Evolutionary conservation across 345 rosid species (phyloP).

Genomic region (Kandelia obovata): DNA sequence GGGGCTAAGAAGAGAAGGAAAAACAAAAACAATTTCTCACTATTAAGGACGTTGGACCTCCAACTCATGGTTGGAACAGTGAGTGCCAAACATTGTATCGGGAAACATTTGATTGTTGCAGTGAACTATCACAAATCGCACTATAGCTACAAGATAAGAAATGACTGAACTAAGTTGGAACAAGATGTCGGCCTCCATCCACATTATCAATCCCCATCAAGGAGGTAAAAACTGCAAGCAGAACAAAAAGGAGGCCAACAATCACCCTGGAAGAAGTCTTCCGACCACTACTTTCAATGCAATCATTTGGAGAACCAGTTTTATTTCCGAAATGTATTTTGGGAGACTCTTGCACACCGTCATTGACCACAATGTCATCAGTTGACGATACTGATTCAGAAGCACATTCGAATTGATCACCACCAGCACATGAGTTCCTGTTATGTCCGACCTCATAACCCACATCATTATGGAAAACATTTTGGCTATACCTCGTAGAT

Average conservation of each 20-base stretch:
- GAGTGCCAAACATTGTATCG: neutral
- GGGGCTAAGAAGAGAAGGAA: no score
- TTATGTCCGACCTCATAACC: slow-evolving; percentile 38
- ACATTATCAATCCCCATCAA: slow-evolving; percentile 34
- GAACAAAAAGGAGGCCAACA: slow-evolving; percentile 32
- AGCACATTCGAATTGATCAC: slow-evolving; percentile 11
- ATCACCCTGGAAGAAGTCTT: slow-evolving; percentile 34
- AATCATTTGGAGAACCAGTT: slow-evolving; percentile 15
- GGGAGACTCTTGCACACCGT: slow-evolving; percentile 29
- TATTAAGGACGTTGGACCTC: neutral
- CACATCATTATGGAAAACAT: slow-evolving; percentile 39
- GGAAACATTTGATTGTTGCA: neutral
- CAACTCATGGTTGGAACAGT: slow-evolving; percentile 8
- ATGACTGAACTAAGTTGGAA: slow-evolving; percentile 51
- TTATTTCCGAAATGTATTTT: slow-evolving; percentile 16
- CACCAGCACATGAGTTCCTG: slow-evolving; percentile 23
- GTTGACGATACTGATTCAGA: slow-evolving; percentile 64
- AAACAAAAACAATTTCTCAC: no score
- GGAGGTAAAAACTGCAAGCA: slow-evolving; percentile 32
- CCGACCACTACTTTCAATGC: slow-evolving; percentile 16
- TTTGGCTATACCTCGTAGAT: slow-evolving; percentile 33
- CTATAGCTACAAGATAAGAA: neutral
- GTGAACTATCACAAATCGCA: neutral
- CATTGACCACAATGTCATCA: slow-evolving; percentile 35
- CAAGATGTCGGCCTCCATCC: slow-evolving; percentile 39